phyloP scores from a whole-genome alignment of 2,329 filamentous ascomycete species.

The Arthrobotrys megalospora region DNA sequence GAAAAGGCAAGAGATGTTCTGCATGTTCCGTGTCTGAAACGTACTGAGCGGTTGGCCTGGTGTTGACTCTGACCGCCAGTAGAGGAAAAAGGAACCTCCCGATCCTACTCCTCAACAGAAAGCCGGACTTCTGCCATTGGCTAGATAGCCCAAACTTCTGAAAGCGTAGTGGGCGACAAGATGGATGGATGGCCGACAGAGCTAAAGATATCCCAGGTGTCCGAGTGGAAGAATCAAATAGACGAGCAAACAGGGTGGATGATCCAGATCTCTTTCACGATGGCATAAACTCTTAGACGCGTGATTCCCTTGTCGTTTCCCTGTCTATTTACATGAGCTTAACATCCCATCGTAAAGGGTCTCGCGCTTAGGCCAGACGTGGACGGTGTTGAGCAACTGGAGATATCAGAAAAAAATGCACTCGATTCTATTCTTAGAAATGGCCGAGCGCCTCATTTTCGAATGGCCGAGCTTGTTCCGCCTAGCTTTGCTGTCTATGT shows the following conservation, averaged over 20 bases:
- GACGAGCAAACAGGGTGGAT: constrained; percentile 46
- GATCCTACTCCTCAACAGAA: constrained; percentile 28
- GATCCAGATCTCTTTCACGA: constrained; percentile 51
- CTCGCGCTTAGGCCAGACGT: constrained; percentile 59
- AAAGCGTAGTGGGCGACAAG: constrained; percentile 2
- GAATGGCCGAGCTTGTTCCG: constrained; percentile 37
- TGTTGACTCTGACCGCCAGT: constrained; percentile 39
- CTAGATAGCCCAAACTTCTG: background rate
- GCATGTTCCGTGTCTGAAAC: constrained; percentile 61
- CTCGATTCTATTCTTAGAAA: constrained; percentile 61
- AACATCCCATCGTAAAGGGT: constrained; percentile 50
- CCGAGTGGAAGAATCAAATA: constrained; percentile 58
- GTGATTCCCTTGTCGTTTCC: constrained; percentile 62
- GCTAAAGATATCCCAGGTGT: constrained; percentile 59
- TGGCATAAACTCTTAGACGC: constrained; percentile 59
- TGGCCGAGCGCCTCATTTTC: constrained; percentile 57
- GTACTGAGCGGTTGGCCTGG: constrained; percentile 52
- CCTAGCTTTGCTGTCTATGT: constrained; percentile 59
- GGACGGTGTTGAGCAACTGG: constrained; percentile 32
- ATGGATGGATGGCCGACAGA: constrained; percentile 8
- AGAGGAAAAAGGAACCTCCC: constrained; percentile 41
- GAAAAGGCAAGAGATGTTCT: constrained; percentile 61
- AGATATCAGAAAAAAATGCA: constrained; percentile 52
- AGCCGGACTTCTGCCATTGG: constrained; percentile 30
- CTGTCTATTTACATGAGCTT: constrained; percentile 44